Base-by-base conservation (phyloP, 1,284 basidiomycete genomes). In the Leccinum fallax region DNA sequence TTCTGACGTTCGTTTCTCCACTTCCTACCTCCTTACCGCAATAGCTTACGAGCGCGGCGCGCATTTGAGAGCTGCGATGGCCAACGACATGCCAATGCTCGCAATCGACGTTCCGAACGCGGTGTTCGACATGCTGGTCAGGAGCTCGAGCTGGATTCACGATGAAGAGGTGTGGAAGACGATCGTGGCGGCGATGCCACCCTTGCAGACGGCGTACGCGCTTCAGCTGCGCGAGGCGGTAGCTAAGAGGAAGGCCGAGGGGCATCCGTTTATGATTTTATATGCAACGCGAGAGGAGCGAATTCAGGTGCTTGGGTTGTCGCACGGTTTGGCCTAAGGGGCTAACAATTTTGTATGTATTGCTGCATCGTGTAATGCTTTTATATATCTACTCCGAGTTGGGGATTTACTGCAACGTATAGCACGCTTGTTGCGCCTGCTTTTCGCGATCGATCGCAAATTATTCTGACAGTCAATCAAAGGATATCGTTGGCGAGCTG, bases 151-250 rank as follows among this genome's bases (percentile, higher is more conserved):
- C 21, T 93, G 91, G 91, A 74, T 92, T 28, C 82, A 81, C 2
- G 89, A 90, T 63, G 91, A 93, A 61, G 89, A 92, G 19, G 77
- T 80, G 0, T 92, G 91, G 88, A 87, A 86, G 73, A 64, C 77
- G 4, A 80, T 92, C 48, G 69, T 81, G 5, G 75, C 80, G 0
- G 74, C 75, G 15, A 87, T 91, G 69, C 83, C 86, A 0, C 77
- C 81, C 24, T 79, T 83, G 52, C 82, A 85, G 59, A 76, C 82
- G 7, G 80, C 81, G 3, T 90, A 91, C 69, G 85, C 86, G 0
- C 72, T 81, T 49, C 86, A 90, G 65, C 76, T 93, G 11, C 81
- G 88, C 19, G 90, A 92, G 40, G 83, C 87, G 2, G 81, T 85
- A 3, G 72, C 77, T 26, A 86, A 82, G 67, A 81, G 83, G 54